These are phyloP conservation scores for Licmophora abbreviata DNA, from an alignment of 108 stramenopile species.

Conservation along the genomic window DNA sequence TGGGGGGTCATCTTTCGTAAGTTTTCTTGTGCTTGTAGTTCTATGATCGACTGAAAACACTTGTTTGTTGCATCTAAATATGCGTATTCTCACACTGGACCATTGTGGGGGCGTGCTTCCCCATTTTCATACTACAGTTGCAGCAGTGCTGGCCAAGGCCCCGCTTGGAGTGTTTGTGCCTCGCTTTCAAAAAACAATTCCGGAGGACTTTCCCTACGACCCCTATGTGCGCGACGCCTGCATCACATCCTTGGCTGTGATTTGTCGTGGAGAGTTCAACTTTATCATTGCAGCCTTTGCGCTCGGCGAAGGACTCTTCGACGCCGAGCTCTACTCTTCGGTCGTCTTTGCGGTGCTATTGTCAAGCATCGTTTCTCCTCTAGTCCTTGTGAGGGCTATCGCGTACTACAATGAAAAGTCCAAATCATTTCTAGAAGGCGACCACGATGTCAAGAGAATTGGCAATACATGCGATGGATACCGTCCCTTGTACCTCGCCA, in stretches of 20 bases:
- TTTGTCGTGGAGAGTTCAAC: slow-evolving; percentile 38
- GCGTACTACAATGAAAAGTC: slow-evolving; percentile 35
- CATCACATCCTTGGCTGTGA: slow-evolving; percentile 31
- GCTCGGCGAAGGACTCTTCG: slow-evolving; percentile 32
- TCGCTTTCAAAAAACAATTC: slow-evolving; percentile 3
- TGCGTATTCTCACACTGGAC: background rate
- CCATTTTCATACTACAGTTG: background rate
- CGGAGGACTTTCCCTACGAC: slow-evolving; percentile 15
- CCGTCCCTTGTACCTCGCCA: slow-evolving; percentile 23
- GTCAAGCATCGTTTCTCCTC: slow-evolving; percentile 21
- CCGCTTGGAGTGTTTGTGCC: slow-evolving; percentile 10
- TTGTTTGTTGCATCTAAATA: background rate
- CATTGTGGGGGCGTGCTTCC: slow-evolving; percentile 22
- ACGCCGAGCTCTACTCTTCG: slow-evolving; percentile 18
- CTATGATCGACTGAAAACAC: background rate
- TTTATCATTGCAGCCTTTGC: slow-evolving; percentile 43
- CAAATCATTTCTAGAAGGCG: slow-evolving; percentile 12
- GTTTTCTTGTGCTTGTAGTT: background rate
- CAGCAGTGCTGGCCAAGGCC: slow-evolving; percentile 11
- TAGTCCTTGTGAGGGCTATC: slow-evolving; percentile 20
- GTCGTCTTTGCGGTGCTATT: slow-evolving; percentile 35
- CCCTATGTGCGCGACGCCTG: slow-evolving; percentile 20
- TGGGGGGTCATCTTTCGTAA: background rate
- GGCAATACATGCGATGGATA: slow-evolving; percentile 15
- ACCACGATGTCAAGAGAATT: slow-evolving; percentile 13